Evolutionary conservation across 78 protist genomes (phyloP).

Genomic region (Tieghemostelium lacteum): DNA sequence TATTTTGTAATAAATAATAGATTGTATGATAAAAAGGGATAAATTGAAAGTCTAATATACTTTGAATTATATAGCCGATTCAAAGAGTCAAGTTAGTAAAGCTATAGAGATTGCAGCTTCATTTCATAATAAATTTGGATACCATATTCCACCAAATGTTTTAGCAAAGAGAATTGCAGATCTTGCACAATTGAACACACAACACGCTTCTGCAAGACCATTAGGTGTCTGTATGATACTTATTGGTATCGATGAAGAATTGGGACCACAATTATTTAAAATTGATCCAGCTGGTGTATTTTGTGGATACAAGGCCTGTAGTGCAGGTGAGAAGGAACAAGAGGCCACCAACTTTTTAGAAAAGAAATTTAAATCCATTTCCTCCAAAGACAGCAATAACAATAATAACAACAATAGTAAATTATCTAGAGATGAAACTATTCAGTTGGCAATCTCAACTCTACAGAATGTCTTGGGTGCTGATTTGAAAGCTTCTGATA

Average conservation of each 20-base stretch:
- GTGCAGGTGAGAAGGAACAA: constrained; percentile 95
- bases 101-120: constrained; percentile 94
- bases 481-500: constrained; percentile 94
- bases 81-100: constrained; percentile 84
- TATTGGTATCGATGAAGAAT: constrained; percentile 94
- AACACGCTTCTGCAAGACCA: constrained; percentile 95
- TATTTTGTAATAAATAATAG: background rate
- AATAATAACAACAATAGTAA: too few relatives aligned
- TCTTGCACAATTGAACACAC: constrained; percentile 91
- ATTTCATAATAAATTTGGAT: constrained; percentile 90
- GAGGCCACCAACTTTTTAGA: constrained; percentile 97
- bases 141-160: constrained; percentile 88
- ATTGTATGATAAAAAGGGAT: background rate
- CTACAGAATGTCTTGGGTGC: constrained; percentile 90
- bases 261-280: constrained; percentile 95
- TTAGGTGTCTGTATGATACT: constrained; percentile 90
- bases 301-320: constrained; percentile 91
- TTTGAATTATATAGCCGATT: constrained; percentile 88
- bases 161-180: constrained; percentile 97
- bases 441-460: constrained; percentile 93
- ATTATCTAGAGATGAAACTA: constrained; percentile 85
- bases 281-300: constrained; percentile 97
- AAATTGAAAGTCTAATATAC: background rate
- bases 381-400: too few relatives aligned
- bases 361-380: constrained; percentile 95